A percentile compares a stretch with the other conserved stretches of the same genome.
Conservation (phyloP, 768 basidiomycete genomes). For the Leccinum uliginosum region DNA sequence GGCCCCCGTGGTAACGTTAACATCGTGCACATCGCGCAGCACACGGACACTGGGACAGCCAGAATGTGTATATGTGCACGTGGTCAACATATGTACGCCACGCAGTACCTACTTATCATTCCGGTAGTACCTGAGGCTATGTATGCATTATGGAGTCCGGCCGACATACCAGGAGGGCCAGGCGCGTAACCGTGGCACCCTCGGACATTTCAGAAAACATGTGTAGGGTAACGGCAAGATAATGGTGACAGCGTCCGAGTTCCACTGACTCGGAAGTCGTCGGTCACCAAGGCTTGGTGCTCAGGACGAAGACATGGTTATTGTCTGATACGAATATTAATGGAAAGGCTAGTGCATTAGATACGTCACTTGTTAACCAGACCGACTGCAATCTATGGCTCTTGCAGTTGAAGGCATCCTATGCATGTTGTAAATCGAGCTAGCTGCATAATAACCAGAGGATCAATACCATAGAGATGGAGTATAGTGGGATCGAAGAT, state of each 20-base stretch:
- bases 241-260: background rate
- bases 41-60: background rate
- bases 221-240: background rate
- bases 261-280: background rate
- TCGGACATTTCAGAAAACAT: background rate
- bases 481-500: background rate
- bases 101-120: background rate
- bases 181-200: background rate
- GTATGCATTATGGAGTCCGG: background rate
- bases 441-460: background rate
- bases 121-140: background rate
- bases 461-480: background rate
- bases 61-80: background rate
- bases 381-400: too few relatives aligned
- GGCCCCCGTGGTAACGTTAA: background rate
- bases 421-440: background rate
- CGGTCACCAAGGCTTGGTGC: background rate
- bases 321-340: background rate
- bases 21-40: conserved; percentile 7
- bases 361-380: background rate
- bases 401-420: background rate
- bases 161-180: background rate
- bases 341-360: background rate
- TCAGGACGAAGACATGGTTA: background rate
- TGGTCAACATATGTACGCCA: background rate